Evolutionary conservation across 305 asterid genomes (phyloP).

Genomic region (Ilex paraguariensis): DNA sequence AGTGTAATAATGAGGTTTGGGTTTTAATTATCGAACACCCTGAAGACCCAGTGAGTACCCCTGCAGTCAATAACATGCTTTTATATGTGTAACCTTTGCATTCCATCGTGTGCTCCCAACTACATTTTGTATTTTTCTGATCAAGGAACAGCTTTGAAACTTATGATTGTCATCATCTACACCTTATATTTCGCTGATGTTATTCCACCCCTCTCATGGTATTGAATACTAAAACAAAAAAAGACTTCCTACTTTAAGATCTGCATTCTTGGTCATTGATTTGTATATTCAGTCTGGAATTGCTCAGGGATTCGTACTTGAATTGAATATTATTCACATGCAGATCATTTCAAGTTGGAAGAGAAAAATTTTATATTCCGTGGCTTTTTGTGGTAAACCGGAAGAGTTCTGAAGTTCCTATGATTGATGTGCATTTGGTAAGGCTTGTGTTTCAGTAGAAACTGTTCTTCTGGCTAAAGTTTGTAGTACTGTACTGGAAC

Average conservation of each 20-base stretch:
- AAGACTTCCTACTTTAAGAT: not conserved
- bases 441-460: constrained; percentile 20
- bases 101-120: no score
- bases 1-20: not conserved
- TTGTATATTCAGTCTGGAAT: not conserved
- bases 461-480: no score
- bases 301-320: constrained; percentile 1
- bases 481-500: no score
- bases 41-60: not conserved
- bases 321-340: constrained; percentile 23
- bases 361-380: constrained; percentile 76
- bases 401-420: constrained; percentile 84
- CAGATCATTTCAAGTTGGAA: constrained; percentile 97
- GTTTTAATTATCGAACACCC: not conserved
- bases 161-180: not conserved
- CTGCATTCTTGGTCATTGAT: constrained; percentile 4
- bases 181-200: not conserved
- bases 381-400: constrained; percentile 90
- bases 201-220: no score
- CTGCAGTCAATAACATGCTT: no score
- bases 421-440: constrained; percentile 89
- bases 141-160: no score
- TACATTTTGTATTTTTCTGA: no score
- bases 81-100: no score
- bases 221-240: not conserved